These are phyloP conservation scores for Platismatia glauca DNA, from an alignment of 495 filamentous ascomycete genomes.

Conservation along the genomic window DNA sequence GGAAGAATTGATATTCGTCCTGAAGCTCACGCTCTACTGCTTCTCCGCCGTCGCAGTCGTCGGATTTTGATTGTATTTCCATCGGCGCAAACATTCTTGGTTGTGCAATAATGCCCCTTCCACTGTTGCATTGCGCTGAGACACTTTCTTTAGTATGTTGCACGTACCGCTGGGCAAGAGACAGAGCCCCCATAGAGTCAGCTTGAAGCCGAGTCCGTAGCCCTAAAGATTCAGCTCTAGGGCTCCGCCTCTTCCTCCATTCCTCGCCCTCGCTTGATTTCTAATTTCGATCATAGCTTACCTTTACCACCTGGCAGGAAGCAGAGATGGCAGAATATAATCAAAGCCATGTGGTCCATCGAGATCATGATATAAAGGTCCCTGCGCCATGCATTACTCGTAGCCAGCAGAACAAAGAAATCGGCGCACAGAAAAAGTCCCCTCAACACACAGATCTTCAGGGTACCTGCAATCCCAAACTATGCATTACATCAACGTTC, in stretches of 20 bases:
- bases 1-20: no score
- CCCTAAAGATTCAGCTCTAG: neutral
- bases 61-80: no score
- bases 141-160: neutral
- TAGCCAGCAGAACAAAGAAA: neutral
- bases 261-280: neutral
- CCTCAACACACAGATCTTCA: neutral
- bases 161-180: neutral
- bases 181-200: neutral
- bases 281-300: neutral
- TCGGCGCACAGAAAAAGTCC: neutral
- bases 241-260: conserved; percentile 4
- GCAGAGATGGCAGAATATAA: neutral
- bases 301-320: neutral
- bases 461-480: neutral
- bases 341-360: neutral
- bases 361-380: neutral
- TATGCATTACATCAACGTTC: conserved; percentile 21
- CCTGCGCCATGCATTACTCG: neutral
- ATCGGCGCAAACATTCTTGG: no score
- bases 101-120: no score
- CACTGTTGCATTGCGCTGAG: no score
- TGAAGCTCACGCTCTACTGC: no score
- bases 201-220: neutral
- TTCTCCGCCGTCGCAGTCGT: no score